These are phyloP conservation scores for Penstemon barbatus DNA, from an alignment of 257 asterid genomes.

Conservation along the genomic window DNA sequence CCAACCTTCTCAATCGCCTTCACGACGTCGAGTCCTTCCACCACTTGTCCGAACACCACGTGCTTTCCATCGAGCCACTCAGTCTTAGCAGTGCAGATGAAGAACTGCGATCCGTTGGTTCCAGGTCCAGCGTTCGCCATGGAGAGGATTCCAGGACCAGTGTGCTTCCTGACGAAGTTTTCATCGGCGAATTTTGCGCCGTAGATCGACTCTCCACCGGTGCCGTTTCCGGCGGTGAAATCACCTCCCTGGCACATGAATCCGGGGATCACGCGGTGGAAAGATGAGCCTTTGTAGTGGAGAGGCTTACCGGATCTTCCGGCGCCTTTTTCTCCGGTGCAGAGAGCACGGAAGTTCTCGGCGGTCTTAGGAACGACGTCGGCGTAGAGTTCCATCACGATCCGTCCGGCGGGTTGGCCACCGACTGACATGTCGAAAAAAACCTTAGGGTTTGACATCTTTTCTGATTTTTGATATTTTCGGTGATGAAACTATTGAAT, in stretches of 20 bases:
- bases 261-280: conserved; percentile 77
- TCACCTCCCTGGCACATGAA: conserved; percentile 89
- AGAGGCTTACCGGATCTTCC: conserved; percentile 68
- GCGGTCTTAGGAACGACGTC: conserved; percentile 63
- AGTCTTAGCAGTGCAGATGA: conserved; percentile 64
- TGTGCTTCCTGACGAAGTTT: conserved; percentile 70
- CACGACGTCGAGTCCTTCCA: conserved; percentile 53
- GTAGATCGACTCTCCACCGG: conserved; percentile 75
- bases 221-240: conserved; percentile 75
- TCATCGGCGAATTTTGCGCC: conserved; percentile 63
- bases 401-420: conserved; percentile 55
- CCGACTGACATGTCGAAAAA: conserved; percentile 71
- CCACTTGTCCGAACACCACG: conserved; percentile 74
- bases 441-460: conserved; percentile 63
- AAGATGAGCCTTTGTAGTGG: conserved; percentile 66
- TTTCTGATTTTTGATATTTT: background rate
- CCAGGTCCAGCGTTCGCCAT: conserved; percentile 82
- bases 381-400: conserved; percentile 62
- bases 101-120: conserved; percentile 72
- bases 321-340: conserved; percentile 70
- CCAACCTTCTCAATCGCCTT: conserved; percentile 73
- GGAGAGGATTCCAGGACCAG: conserved; percentile 57
- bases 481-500: background rate
- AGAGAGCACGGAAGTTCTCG: conserved; percentile 68
- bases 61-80: conserved; percentile 77